Conservation (phyloP, 768 basidiomycete species). For the Lentinus tigrinus region DNA sequence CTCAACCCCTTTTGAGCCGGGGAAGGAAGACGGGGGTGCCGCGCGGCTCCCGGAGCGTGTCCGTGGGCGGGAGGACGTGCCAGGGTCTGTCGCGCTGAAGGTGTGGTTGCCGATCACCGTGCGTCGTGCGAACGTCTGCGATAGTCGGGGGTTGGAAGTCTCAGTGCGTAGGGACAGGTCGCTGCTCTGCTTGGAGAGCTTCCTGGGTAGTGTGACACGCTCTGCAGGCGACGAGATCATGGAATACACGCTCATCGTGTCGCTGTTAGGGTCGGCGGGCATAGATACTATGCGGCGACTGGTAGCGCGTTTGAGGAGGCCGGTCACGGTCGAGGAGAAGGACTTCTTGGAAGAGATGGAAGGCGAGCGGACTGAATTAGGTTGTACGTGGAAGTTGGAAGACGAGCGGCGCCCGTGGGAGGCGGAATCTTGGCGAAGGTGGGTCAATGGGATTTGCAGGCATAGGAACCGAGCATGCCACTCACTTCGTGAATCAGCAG, state of each 20-base stretch:
- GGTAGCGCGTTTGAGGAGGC: constrained; percentile 34
- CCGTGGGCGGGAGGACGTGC: constrained; percentile 19
- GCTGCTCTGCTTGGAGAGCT: constrained; percentile 50
- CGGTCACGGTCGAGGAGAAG: constrained; percentile 33
- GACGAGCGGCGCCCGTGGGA: constrained; percentile 21
- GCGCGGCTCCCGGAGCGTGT: constrained; percentile 26
- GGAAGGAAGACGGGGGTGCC: constrained; percentile 35
- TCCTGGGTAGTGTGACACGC: constrained; percentile 20
- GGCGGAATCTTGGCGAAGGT: constrained; percentile 13
- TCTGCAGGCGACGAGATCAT: constrained; percentile 22
- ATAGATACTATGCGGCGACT: constrained; percentile 27
- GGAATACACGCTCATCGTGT: constrained; percentile 30
- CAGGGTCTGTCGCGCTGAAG: constrained; percentile 14
- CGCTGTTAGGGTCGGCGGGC: constrained; percentile 22
- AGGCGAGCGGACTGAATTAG: constrained; percentile 27
- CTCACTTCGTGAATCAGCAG: constrained; percentile 21
- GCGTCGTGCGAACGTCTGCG: constrained; percentile 6
- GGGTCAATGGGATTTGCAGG: constrained; percentile 12
- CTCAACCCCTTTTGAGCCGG: constrained; percentile 18
- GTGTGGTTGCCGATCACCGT: constrained; percentile 14
- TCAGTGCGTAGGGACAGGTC: constrained; percentile 47
- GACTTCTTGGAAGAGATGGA: constrained; percentile 34
- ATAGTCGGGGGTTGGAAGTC: constrained; percentile 38
- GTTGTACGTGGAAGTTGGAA: constrained; percentile 22
- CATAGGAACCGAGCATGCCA: not conserved